phyloP scores from a whole-genome alignment of 2,329 filamentous ascomycete genomes.

The Graphilbum sp. region DNA sequence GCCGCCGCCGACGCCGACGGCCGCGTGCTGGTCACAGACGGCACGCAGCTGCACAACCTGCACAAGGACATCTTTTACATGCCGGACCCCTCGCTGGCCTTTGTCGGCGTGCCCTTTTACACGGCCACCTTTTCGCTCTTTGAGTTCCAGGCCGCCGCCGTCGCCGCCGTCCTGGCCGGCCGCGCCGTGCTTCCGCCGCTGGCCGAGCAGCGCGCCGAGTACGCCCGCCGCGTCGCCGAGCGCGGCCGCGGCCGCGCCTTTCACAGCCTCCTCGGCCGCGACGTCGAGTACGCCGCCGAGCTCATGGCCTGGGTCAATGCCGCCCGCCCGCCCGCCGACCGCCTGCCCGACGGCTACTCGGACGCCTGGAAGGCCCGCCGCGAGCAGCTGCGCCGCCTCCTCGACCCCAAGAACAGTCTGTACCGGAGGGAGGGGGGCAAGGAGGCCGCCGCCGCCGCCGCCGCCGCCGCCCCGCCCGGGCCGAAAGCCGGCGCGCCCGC shows the following conservation, averaged over 20 bases:
- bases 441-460: too few species aligned
- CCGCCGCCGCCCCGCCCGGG: too few species aligned
- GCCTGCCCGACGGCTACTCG: slow-evolving; percentile 1
- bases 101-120: slow-evolving; percentile 49
- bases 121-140: slow-evolving; percentile 53
- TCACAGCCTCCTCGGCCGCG: slow-evolving; percentile 16
- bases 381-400: not conserved
- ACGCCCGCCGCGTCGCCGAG: slow-evolving; percentile 14
- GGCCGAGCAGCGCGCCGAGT: slow-evolving; percentile 21
- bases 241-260: slow-evolving; percentile 19
- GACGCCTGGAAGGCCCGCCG: not conserved
- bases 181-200: slow-evolving; percentile 27
- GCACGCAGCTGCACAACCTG: slow-evolving; percentile 35
- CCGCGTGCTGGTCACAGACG: slow-evolving; percentile 14
- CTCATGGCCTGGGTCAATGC: slow-evolving; percentile 13
- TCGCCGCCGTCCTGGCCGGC: slow-evolving; percentile 40
- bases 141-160: slow-evolving; percentile 49
- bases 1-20: slow-evolving; percentile 30
- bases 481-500: too few species aligned
- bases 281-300: slow-evolving; percentile 11
- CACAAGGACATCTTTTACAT: slow-evolving; percentile 61
- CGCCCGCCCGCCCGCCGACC: not conserved
- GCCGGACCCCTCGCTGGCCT: slow-evolving; percentile 43
- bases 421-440: too few species aligned
- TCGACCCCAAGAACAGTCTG: not conserved